Evolutionary conservation across 495 filamentous ascomycete genomes (phyloP).

Genomic region (Penicillium flavigenum): DNA sequence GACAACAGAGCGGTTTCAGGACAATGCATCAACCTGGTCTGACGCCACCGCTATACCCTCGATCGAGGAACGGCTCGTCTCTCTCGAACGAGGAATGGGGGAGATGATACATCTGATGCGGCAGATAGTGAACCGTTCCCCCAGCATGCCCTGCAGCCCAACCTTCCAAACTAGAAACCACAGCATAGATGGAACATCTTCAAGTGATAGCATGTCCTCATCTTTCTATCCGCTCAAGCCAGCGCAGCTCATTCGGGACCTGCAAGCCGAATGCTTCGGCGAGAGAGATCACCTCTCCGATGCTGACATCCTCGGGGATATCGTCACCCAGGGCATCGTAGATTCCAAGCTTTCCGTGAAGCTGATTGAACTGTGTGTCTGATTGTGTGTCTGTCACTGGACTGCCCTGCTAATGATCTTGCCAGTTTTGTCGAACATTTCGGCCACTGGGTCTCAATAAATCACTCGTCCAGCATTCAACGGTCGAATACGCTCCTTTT

Average conservation of each 20-base stretch:
- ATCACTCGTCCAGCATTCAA: conserved; percentile 31
- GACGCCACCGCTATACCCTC: conserved; percentile 38
- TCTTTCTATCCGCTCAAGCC: conserved; percentile 34
- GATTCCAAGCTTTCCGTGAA: conserved; percentile 39
- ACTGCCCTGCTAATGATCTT: conserved; percentile 11
- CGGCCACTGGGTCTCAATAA: conserved; percentile 38
- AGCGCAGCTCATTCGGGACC: conserved; percentile 37
- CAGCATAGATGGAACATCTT: conserved; percentile 29
- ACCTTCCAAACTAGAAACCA: conserved; percentile 22
- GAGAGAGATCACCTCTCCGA: conserved; percentile 30
- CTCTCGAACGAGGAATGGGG: conserved; percentile 39
- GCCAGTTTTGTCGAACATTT: conserved; percentile 41
- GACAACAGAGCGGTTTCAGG: conserved; percentile 38
- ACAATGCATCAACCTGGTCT: conserved; percentile 36
- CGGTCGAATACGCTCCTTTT: conserved; percentile 38
- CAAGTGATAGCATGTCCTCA: conserved; percentile 19
- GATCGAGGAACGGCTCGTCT: conserved; percentile 41
- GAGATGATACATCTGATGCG: conserved; percentile 44
- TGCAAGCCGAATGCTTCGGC: conserved; percentile 39
- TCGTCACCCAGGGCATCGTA: conserved; percentile 36
- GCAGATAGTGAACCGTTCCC: conserved; percentile 37
- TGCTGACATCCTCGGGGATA: conserved; percentile 28
- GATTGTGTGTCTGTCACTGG: neutral
- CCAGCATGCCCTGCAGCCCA: conserved; percentile 20
- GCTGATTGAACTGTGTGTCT: conserved; percentile 38